phyloP scores from a whole-genome alignment of 2,329 filamentous ascomycete species.

The Camillea tinctor region DNA sequence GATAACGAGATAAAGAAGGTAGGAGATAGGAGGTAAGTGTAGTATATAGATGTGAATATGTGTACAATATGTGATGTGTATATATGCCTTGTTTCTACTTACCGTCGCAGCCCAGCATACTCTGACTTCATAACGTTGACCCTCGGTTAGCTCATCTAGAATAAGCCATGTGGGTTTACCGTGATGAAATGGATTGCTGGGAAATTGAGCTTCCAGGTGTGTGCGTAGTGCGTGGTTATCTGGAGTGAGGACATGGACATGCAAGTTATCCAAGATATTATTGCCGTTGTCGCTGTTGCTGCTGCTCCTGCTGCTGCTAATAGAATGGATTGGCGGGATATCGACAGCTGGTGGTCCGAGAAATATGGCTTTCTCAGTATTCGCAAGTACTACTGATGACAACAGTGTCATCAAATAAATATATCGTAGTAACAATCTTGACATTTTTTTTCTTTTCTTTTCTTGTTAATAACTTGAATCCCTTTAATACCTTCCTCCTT shows the following conservation, averaged over 20 bases:
- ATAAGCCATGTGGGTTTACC: constrained; percentile 76
- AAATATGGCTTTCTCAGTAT: constrained; percentile 92
- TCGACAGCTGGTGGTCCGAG: constrained; percentile 61
- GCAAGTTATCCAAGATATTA: constrained; percentile 53
- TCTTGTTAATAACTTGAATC: too few species aligned
- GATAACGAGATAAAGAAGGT: too few species aligned
- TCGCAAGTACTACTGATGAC: constrained; percentile 51
- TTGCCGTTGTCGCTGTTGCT: too few species aligned
- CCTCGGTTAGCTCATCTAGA: constrained; percentile 66
- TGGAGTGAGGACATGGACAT: constrained; percentile 64
- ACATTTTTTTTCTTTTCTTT: constrained; percentile 14
- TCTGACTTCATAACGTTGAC: constrained; percentile 83
- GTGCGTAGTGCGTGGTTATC: constrained; percentile 56
- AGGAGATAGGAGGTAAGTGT: too few species aligned
- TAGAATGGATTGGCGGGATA: constrained; percentile 55
- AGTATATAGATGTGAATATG: too few species aligned
- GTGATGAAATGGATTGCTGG: constrained; percentile 47
- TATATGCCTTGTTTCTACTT: constrained; percentile 40
- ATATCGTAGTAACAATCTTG: constrained; percentile 12
- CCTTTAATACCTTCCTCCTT: too few species aligned
- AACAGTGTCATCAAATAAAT: constrained; percentile 8
- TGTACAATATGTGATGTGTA: neutral
- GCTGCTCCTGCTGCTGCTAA: too few species aligned
- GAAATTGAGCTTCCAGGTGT: constrained; percentile 66
- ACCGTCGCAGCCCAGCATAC: constrained; percentile 94